Evolutionary conservation across 2,329 filamentous ascomycete species (phyloP).

Genomic region (Diplodia seriata): DNA sequence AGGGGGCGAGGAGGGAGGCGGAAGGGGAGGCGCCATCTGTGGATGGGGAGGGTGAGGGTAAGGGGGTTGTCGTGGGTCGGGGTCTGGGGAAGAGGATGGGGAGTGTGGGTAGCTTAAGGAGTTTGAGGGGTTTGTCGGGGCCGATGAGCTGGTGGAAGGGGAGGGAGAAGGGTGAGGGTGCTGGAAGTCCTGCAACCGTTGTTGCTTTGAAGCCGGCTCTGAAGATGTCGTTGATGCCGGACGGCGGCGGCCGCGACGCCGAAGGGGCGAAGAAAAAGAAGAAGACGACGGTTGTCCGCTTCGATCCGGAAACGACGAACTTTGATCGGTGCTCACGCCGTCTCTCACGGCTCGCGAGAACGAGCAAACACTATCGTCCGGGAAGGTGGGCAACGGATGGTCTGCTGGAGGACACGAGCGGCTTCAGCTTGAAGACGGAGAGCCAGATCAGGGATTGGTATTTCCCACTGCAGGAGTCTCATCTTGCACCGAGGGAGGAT

Average conservation of each 20-base stretch:
- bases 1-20: neutral
- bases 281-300: neutral
- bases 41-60: neutral
- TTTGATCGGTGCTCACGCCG: neutral
- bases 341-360: neutral
- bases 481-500: neutral
- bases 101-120: neutral
- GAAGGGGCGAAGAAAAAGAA: constrained; percentile 1
- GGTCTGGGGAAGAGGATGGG: neutral
- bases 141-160: neutral
- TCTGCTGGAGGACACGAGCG: neutral
- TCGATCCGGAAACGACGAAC: neutral
- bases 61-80: neutral
- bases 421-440: neutral
- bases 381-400: neutral
- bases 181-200: no score
- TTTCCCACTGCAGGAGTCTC: neutral
- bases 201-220: neutral
- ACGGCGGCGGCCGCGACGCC: neutral
- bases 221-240: neutral
- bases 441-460: neutral
- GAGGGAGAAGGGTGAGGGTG: no score
- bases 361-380: neutral
- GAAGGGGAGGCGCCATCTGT: neutral
- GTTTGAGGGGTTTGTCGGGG: neutral